Evolutionary conservation across 2,329 filamentous ascomycete genomes (phyloP), one percentile per base, ranked within the genome.

Genomic region (Xylaria multiplex): DNA sequence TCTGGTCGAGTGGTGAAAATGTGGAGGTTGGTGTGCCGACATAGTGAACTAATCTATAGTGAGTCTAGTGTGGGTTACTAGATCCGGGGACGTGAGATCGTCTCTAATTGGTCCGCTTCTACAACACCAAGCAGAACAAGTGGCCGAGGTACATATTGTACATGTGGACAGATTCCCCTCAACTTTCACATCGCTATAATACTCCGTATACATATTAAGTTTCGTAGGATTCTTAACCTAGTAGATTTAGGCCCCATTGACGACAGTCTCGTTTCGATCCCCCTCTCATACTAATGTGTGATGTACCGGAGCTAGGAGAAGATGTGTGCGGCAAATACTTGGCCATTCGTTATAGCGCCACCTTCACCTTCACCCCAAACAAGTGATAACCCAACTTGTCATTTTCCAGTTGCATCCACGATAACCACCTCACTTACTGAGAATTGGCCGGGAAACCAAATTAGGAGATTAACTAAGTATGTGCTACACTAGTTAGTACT

Each of bases 91-190:
- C 37, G 19, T 30, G 7, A n/a, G 32, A 54, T 52, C 42, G 54
- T 32, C 55, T 30, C 30, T 59, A n/a, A 59, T 64, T 64, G 62
- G 62, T 9, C 30, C 55, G 54, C 55, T 27, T 64, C 22, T 43
- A 19, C 5, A 27, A 27, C 27, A 27, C 27, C 27, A 3, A 27
- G 27, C 27, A 27, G 19, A 19, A 19, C 19, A 19, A 19, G 27
- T 27, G 27, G 5, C 27, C 27, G 27, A 27, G 27, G 13, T 27
- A 49, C 46, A 16, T 14, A 19, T 19, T 19, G 19, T 19, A 27
- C 32, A 30, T 43, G 5, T 43, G 16, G n/a, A 43, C 14, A 16
- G 14, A 14, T 43, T n/a, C 40, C 14, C 40, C 40, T 43, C 14
- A 16, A 43, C 16, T 43, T 16, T 43, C 19, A 19, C 19, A 19